Base-by-base conservation (phyloP, 176 grass and related monocot species). In the Paspalum notatum region DNA sequence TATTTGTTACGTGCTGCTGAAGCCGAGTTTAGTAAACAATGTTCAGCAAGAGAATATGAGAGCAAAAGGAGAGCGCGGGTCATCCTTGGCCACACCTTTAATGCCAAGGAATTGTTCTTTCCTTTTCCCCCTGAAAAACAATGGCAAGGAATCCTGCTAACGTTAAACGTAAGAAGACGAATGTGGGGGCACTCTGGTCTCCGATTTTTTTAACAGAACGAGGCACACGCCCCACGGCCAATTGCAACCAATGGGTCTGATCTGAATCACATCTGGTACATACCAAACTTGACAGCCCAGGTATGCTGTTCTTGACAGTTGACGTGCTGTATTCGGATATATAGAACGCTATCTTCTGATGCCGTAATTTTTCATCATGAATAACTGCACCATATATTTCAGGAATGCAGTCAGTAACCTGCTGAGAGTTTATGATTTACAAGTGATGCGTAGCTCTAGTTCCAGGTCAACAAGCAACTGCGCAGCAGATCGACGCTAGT, bases 1-100 rank as follows among this genome's bases (percentile, higher is more conserved):
- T 53, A 52, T 67, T 53, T 66, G 16, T 55, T 41, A n/a, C 53
- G 43, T 80, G 61, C 49, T 68, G 68, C 55, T 84, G 72, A 74
- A 84, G 75, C 60, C n/a, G 11, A 44, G 11, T 59, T 74, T 65
- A 74, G 37, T 45, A 68, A 79, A 74, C 24, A 59, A 39, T 13
- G 54, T 54, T 13, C 58, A 39, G 22, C 61, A 13, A 46, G 26
- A 74, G 75, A 84, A 77, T 51, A 73, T 46, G 37, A 45, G 6
- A 37, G 44, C 25, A 37, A 39, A 41, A 38, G 9, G 42, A 52
- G 41, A 48, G 27, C 1, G 47, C 40, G 64, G 47, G 44, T 43
- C n/a, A 42, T 63, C 42, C 63, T 60, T 50, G 49, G 43, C 18
- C 41, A 37, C 42, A 50, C 12, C 56, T 82, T 82, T 63, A 18